These are phyloP conservation scores for Xenoacremonium recifei DNA, from an alignment of 2,329 filamentous ascomycete species.

Conservation along the genomic window DNA sequence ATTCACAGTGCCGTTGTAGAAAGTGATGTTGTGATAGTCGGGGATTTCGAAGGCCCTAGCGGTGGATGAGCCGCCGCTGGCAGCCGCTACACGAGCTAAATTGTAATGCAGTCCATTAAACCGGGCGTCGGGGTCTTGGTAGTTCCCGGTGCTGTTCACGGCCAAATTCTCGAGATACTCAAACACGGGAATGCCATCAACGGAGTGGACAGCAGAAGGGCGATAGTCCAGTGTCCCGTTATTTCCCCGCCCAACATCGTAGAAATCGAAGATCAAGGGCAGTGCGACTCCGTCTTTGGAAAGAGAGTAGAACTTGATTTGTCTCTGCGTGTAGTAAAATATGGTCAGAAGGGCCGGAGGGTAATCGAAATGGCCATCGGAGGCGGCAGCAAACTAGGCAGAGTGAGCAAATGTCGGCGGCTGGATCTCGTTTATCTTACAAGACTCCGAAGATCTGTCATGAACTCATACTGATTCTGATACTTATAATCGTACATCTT, in stretches of 20 bases:
- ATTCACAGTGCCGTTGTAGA: conserved; percentile 18
- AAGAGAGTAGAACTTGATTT: conserved; percentile 14
- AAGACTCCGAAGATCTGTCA: conserved; percentile 21
- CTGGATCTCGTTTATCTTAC: conserved; percentile 13
- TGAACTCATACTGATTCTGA: conserved; percentile 23
- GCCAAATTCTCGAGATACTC: conserved; percentile 25
- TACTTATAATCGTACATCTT: conserved; percentile 17
- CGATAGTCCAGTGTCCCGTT: conserved; percentile 14
- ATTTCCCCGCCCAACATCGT: conserved; percentile 16
- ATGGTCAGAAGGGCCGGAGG: conserved; percentile 19
- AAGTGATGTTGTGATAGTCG: conserved; percentile 19
- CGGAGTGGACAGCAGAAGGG: conserved; percentile 20
- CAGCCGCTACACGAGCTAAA: conserved; percentile 12
- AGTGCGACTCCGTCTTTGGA: conserved; percentile 14
- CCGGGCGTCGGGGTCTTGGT: conserved; percentile 25
- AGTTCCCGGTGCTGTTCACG: conserved; percentile 7
- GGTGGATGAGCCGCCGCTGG: conserved; percentile 5
- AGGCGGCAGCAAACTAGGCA: conserved; percentile 21
- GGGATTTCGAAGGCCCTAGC: conserved; percentile 21
- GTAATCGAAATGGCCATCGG: conserved; percentile 25
- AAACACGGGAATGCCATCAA: conserved; percentile 17
- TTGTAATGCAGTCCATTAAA: conserved; percentile 18
- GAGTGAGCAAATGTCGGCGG: conserved; percentile 1
- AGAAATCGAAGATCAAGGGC: conserved; percentile 17
- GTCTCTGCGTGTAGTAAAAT: conserved; percentile 15